These are phyloP conservation scores for Magnolia sinica DNA, from an alignment of 164 flowering plant species.

Conservation along the genomic window DNA sequence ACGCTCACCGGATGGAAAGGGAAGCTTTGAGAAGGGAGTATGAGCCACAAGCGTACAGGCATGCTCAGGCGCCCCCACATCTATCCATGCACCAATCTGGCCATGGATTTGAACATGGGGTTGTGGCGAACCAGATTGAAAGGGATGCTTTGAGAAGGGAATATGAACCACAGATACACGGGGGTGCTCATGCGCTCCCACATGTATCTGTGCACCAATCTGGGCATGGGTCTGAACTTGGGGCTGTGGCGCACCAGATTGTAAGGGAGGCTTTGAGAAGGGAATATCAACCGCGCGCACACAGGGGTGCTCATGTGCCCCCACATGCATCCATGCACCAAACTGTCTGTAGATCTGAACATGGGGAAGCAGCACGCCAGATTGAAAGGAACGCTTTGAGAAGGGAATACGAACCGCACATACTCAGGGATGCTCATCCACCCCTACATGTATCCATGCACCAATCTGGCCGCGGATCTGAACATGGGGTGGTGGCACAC, in stretches of 20 bases:
- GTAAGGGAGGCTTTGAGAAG: not conserved
- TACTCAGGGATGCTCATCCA: not conserved
- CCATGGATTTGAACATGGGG: not conserved
- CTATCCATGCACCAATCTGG: not conserved
- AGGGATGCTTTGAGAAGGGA: not conserved
- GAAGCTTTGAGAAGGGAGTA: not conserved
- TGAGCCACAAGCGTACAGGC: not conserved
- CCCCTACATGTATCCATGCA: not conserved
- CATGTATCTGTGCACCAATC: not conserved
- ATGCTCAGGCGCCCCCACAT: not conserved
- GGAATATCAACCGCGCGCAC: not conserved
- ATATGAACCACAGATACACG: not conserved
- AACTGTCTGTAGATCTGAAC: not conserved
- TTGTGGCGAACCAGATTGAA: not conserved
- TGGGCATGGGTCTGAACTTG: not conserved
- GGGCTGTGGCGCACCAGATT: not conserved
- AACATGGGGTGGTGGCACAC: not conserved
- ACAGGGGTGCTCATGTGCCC: not conserved
- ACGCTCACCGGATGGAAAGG: not conserved
- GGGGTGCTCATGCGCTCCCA: not conserved
- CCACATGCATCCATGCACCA: not conserved
- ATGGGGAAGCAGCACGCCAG: not conserved
- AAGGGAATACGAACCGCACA: not conserved
- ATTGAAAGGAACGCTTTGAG: not conserved
- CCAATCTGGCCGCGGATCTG: not conserved